Percentiles rank a stretch among this genome's conserved stretches.
Conservation (phyloP, 164 flowering plant genomes). For the Dillenia suffruticosa region DNA sequence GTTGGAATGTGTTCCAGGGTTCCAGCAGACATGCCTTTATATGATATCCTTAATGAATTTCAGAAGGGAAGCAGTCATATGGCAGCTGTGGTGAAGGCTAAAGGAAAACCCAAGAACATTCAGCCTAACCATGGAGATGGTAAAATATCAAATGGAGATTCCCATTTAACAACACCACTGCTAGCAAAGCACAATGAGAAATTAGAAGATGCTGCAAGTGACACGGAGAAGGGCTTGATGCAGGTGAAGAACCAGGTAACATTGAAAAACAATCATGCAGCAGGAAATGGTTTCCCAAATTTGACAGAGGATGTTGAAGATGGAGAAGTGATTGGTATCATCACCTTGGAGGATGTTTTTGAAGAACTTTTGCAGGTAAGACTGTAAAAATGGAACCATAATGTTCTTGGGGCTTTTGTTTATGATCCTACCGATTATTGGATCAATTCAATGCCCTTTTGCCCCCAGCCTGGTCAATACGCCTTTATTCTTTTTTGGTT, state of each 20-base stretch:
- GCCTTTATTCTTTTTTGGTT: background rate
- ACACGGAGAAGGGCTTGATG: constrained; percentile 48
- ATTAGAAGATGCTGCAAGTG: constrained; percentile 39
- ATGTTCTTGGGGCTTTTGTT: background rate
- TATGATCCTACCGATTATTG: background rate
- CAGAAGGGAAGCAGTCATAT: constrained; percentile 98
- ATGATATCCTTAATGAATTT: constrained; percentile 94
- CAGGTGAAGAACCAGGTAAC: background rate
- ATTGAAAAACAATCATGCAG: constrained; percentile 15
- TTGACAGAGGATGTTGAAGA: constrained; percentile 70
- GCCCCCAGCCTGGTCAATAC: background rate
- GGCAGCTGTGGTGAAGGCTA: constrained; percentile 96
- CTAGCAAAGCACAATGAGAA: constrained; percentile 38
- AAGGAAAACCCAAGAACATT: constrained; percentile 36
- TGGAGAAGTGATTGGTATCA: constrained; percentile 93
- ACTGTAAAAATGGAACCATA: background rate
- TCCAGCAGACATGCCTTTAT: constrained; percentile 95
- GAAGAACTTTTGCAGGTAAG: constrained; percentile 34
- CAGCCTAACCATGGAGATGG: constrained; percentile 31
- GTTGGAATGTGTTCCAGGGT: constrained; percentile 47
- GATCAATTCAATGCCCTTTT: background rate
- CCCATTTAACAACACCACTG: constrained; percentile 59
- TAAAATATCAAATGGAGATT: constrained; percentile 14
- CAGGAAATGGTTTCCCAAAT: constrained; percentile 28
- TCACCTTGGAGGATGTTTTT: constrained; percentile 92